Percentiles rank a stretch among this genome's conserved stretches.
Conservation (phyloP, 1,139 yeast species). For the Diutina mesorugosa region DNA sequence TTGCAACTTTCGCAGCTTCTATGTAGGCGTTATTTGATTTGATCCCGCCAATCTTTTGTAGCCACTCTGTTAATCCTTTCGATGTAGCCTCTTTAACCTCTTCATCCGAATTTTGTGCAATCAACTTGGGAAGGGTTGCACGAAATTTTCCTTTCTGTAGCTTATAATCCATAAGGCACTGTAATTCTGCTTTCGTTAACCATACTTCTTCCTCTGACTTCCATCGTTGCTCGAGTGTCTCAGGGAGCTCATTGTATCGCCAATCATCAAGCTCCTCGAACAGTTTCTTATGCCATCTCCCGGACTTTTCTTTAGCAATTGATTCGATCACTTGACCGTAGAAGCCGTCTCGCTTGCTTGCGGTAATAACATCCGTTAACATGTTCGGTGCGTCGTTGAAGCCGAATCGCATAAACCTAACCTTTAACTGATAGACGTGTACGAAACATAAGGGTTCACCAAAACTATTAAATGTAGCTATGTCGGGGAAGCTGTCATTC, state of each 20-base stretch:
- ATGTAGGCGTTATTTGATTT: slow-evolving; percentile 8
- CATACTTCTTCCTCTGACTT: slow-evolving; percentile 9
- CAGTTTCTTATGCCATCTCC: neutral
- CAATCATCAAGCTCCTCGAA: slow-evolving; percentile 24
- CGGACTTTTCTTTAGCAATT: neutral
- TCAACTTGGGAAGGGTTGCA: slow-evolving; percentile 29
- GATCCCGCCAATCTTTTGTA: slow-evolving; percentile 6
- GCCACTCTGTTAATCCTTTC: slow-evolving; percentile 16
- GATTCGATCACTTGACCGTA: neutral
- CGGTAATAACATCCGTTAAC: neutral
- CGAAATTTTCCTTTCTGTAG: slow-evolving; percentile 35
- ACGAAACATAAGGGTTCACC: no score
- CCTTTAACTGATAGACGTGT: neutral
- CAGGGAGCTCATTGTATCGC: slow-evolving; percentile 19
- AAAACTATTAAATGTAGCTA: no score
- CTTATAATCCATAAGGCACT: slow-evolving; percentile 35
- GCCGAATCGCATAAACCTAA: neutral
- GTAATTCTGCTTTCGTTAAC: slow-evolving; percentile 25
- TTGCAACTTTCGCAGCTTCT: slow-evolving; percentile 10
- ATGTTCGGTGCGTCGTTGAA: neutral
- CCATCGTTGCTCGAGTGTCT: slow-evolving; percentile 10
- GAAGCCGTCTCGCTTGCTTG: neutral
- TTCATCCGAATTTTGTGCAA: slow-evolving; percentile 19
- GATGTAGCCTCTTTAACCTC: slow-evolving; percentile 16
- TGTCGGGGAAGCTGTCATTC: no score